phyloP scores from a whole-genome alignment of 305 asterid species.

The Fraxinus baroniana region DNA sequence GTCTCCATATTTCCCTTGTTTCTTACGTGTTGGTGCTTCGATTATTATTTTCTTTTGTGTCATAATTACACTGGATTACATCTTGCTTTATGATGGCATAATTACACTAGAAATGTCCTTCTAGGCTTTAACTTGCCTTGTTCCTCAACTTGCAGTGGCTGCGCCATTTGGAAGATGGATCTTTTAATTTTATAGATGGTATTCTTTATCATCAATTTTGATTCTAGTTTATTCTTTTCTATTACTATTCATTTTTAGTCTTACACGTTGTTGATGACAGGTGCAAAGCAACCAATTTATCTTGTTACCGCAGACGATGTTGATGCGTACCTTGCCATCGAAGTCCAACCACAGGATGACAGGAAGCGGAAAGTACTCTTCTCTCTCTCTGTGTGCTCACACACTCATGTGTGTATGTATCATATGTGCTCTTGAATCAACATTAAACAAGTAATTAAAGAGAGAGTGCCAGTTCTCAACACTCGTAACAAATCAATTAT shows the following conservation, averaged over 20 bases:
- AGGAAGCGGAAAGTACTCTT: constrained; percentile 86
- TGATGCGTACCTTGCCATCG: constrained; percentile 88
- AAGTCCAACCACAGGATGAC: constrained; percentile 96
- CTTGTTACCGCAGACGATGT: constrained; percentile 95
- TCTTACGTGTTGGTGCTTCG: not conserved
- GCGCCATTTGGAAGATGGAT: constrained; percentile 93
- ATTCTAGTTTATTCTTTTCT: constrained; percentile 17
- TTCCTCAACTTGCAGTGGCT: constrained; percentile 84
- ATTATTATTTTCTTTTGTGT: not conserved
- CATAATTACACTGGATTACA: constrained; percentile 22
- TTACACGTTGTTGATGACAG: constrained; percentile 46
- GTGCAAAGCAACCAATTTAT: constrained; percentile 93
- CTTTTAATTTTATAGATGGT: constrained; percentile 90
- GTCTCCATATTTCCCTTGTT: not conserved
- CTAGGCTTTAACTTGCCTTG: constrained; percentile 19
- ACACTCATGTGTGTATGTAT: not conserved
- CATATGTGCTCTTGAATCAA: constrained; percentile 1
- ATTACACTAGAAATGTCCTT: constrained; percentile 21
- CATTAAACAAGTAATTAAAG: not conserved
- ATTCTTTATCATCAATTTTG: constrained; percentile 27
- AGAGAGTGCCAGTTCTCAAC: not conserved
- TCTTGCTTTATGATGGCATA: constrained; percentile 19
- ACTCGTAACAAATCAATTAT: not conserved
- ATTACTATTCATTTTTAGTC: constrained; percentile 22
- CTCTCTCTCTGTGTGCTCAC: not conserved